Base-by-base conservation (phyloP, 202 grass and related monocot species). In the Alloteropsis angusta region DNA sequence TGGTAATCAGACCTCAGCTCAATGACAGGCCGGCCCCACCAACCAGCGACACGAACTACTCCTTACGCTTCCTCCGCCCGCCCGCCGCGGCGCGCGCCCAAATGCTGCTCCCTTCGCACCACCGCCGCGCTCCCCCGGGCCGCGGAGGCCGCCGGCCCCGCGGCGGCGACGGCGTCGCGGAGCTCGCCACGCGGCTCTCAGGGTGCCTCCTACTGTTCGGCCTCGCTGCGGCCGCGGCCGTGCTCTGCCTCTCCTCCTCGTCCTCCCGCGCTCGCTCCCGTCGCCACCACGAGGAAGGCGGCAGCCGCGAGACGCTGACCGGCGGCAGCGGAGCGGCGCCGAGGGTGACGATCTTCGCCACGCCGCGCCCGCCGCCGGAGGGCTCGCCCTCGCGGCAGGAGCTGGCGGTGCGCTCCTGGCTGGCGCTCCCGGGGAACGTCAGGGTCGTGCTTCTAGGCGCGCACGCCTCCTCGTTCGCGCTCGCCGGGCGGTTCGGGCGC, bases 371-470 rank as follows among this genome's bases (percentile, higher is more conserved):
- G 1, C 50, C 74, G 15, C 59, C 67, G 52, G 75, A 85, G 7
- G 65, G 83, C 26, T 80, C 76, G 36, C 77, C 68, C 17, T 65
- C n/a, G 25, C 65, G 81, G 75, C 89, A 94, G 83, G 91, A 97
- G 54, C 78, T 88, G 71, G 95, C 95, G 17, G 77, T 94, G 75
- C 77, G 87, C 2, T 97, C 95, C 21, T 97, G 95, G 95, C 78
- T 94, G 59, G 89, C 89, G 17, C 85, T 97, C 19, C 85, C 85
- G 13, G 75, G 73, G 30, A 83, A 90, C 52, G 87, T 89, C 65
- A 45, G 73, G 47, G 85, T 92, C 65, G 87, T 94, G 56, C 95
- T 97, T 45, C 82, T 94, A 37, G 85, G 75, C 43, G 77, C 69
- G 16, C 83, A 87, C 72, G 70, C 85, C 6, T 85, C 85, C 22